Evolutionary conservation across 106 monocot genomes (phyloP), one percentile per base, ranked within the genome.

Genomic region (Allium fistulosum): DNA sequence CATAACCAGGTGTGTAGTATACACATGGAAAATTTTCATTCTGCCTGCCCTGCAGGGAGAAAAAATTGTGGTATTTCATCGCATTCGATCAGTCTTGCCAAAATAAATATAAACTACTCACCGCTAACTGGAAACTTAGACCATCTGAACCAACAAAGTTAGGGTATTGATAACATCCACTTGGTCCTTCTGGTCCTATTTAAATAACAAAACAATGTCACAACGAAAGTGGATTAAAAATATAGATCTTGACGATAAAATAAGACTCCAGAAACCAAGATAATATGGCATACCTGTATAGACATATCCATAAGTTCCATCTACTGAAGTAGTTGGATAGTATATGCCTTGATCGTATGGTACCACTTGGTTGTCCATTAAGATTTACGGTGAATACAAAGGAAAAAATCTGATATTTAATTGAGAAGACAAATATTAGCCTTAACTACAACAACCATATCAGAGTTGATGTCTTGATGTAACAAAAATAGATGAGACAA

Each of bases 1-100:
- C 84, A 78, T 84, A 87, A 68, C 65, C 63, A 49, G 91, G 84
- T 71, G 82, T 46, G 64, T 82, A 92, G 76, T 84, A 91, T 72
- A 77, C 69, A 80, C 80, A 84, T 48, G 84, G 81, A 17, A 76
- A 58, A 78, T 27, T 70, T 59, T 87, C 87, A 73, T 71, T 53
- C 55, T 81, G 87, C 53, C 71, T 68, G 61, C 78, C 84, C 87
- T 87, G 84, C 48, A 82, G 63, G 7, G 73, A 7, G 11, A 55
- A 11, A 11, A 55, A 10, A 55, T 55, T 11, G 14, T 14, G 14
- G 73, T 0, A 52, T 6, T 46, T 6, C 48, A 48, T 48, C 27
- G 17, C 10, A 62, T 50, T 13, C 15, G 4, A 51, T 51, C 22
- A 66, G 49, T 15, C 7, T 51, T 26, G 15, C 49, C 49, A 50